Conservation (phyloP, 257 asterid species). For the Solanum medicagineum region DNA sequence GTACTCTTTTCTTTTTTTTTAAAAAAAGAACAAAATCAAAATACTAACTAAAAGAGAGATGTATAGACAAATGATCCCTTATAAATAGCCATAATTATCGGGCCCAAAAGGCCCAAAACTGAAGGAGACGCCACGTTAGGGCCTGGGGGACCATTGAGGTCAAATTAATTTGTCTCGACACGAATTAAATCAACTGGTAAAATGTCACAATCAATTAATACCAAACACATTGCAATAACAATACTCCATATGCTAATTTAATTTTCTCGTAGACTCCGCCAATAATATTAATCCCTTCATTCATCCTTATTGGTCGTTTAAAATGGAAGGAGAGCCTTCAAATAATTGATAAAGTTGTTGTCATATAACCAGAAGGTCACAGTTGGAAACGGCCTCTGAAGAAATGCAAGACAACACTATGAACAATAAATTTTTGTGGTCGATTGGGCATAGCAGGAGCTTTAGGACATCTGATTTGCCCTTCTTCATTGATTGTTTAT, state of each 20-base stretch:
- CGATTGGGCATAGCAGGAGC: too few species aligned
- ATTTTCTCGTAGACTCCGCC: neutral
- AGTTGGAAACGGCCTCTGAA: rapidly evolving
- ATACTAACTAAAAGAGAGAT: neutral
- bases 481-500: too few species aligned
- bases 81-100: neutral
- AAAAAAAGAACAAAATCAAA: neutral
- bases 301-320: too few species aligned
- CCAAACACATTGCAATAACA: neutral
- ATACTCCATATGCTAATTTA: neutral
- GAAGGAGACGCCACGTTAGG: neutral
- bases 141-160: neutral
- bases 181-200: neutral
- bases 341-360: too few species aligned
- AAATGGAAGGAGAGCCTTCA: rapidly evolving
- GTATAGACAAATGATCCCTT: neutral
- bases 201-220: neutral
- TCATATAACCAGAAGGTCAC: too few species aligned
- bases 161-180: neutral
- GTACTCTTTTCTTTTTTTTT: neutral
- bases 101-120: neutral
- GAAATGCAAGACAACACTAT: too few species aligned
- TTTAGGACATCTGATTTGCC: too few species aligned
- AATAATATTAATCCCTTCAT: neutral
- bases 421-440: too few species aligned